phyloP scores from a whole-genome alignment of 2,329 filamentous ascomycete species.

The Trichoderma sp. region DNA sequence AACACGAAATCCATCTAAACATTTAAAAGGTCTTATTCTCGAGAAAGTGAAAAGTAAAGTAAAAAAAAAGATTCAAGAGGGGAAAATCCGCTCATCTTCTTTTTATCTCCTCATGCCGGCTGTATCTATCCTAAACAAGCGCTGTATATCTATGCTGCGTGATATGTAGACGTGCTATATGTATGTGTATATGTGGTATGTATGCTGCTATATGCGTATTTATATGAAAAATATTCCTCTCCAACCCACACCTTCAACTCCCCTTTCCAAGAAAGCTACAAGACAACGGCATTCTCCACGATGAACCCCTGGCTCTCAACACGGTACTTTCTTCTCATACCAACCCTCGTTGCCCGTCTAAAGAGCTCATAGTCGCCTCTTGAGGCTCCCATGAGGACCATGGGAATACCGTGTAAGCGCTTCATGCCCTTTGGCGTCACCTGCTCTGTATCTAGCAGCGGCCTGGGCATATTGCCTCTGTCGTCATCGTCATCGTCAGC shows the following conservation, averaged over 20 bases:
- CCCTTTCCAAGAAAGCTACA: slow-evolving; percentile 31
- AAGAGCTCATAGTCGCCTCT: slow-evolving; percentile 63
- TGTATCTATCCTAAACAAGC: not conserved
- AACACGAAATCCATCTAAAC: not conserved
- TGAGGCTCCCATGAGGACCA: slow-evolving; percentile 80
- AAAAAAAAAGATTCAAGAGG: not conserved
- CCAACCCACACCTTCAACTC: not conserved
- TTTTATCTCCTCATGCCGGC: not conserved
- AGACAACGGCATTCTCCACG: slow-evolving; percentile 76
- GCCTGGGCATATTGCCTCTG: slow-evolving; percentile 49
- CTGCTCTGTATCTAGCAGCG: slow-evolving; percentile 76
- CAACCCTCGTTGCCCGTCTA: slow-evolving; percentile 64
- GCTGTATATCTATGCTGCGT: not conserved
- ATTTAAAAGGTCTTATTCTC: not conserved
- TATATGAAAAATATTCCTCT: not conserved
- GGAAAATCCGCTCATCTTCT: not conserved
- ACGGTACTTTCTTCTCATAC: slow-evolving; percentile 75
- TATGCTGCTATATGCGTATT: slow-evolving; percentile 8
- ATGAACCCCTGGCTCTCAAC: slow-evolving; percentile 78
- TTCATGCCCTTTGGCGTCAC: slow-evolving; percentile 68
- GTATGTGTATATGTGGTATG: not conserved
- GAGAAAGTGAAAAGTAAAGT: not conserved
- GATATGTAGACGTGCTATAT: not conserved
- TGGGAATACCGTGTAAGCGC: slow-evolving; percentile 71
- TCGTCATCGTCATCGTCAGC: slow-evolving; percentile 34